These are phyloP conservation scores for Nevesoporus exiguus DNA, from an alignment of 768 basidiomycete species.

Conservation along the genomic window DNA sequence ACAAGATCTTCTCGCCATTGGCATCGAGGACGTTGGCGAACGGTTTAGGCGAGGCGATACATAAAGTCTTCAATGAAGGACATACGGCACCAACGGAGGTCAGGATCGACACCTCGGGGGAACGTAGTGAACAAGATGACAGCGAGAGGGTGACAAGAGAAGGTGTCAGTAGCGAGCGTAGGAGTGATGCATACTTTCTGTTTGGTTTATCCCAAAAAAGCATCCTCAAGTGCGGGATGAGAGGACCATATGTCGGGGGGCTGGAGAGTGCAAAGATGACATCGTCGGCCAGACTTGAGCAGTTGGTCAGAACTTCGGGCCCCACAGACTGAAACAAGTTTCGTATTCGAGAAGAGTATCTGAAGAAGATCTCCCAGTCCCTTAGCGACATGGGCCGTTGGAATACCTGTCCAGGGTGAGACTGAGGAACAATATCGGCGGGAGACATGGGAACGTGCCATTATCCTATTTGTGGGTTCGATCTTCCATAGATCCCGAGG, in stretches of 20 bases:
- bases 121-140: constrained; percentile 4
- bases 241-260: constrained; percentile 20
- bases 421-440: neutral
- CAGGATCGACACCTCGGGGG: constrained; percentile 19
- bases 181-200: constrained; percentile 16
- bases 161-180: constrained; percentile 21
- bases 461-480: neutral
- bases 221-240: constrained; percentile 19
- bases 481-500: constrained; percentile 29
- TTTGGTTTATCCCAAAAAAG: constrained; percentile 19
- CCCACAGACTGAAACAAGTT: constrained; percentile 1
- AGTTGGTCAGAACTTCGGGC: neutral
- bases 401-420: constrained; percentile 20
- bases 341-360: constrained; percentile 25
- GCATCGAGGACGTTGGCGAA: constrained; percentile 4
- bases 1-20: constrained; percentile 19
- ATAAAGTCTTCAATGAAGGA: constrained; percentile 17
- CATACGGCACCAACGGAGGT: constrained; percentile 19
- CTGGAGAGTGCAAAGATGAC: constrained; percentile 25
- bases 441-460: constrained; percentile 11
- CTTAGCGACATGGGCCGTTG: constrained; percentile 24
- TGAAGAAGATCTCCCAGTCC: constrained; percentile 29
- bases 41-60: neutral
- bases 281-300: constrained; percentile 14
- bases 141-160: constrained; percentile 18